Evolutionary conservation across 768 basidiomycete genomes (phyloP).

Genomic region (Lyophyllum atratum): DNA sequence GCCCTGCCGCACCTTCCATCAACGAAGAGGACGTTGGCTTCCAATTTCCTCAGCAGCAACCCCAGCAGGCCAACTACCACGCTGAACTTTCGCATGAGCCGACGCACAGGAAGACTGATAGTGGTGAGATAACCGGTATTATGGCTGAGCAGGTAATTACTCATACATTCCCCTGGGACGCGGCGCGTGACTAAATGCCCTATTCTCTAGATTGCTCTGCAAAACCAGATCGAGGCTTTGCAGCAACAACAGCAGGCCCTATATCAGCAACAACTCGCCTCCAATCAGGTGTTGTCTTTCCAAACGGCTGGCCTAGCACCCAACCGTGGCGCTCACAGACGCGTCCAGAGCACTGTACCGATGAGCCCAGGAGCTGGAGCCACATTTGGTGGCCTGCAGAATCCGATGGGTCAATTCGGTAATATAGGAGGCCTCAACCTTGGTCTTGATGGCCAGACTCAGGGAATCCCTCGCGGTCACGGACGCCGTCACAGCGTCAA

Average conservation of each 20-base stretch:
- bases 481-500: conserved; percentile 91
- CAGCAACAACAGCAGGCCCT: conserved; percentile 90
- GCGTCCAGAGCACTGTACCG: conserved; percentile 85
- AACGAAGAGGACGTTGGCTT: conserved; percentile 82
- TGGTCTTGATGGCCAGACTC: conserved; percentile 64
- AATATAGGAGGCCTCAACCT: conserved; percentile 52
- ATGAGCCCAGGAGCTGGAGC: conserved; percentile 48
- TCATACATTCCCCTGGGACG: conserved; percentile 6
- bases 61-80: conserved; percentile 28
- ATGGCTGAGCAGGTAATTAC: conserved; percentile 94
- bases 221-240: conserved; percentile 87
- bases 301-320: conserved; percentile 76
- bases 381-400: conserved; percentile 48
- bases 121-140: conserved; percentile 80
- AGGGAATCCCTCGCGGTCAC: conserved; percentile 78
- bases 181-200: not conserved
- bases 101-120: conserved; percentile 59
- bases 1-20: conserved; percentile 69
- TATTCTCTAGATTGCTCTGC: conserved; percentile 71
- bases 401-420: conserved; percentile 70
- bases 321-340: conserved; percentile 66
- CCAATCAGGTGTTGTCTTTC: conserved; percentile 80
- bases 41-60: conserved; percentile 69
- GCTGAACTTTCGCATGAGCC: conserved; percentile 33
- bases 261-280: conserved; percentile 88